Base-by-base conservation (phyloP, 2,329 filamentous ascomycete genomes). In the Hirsutella minnesotensis region DNA sequence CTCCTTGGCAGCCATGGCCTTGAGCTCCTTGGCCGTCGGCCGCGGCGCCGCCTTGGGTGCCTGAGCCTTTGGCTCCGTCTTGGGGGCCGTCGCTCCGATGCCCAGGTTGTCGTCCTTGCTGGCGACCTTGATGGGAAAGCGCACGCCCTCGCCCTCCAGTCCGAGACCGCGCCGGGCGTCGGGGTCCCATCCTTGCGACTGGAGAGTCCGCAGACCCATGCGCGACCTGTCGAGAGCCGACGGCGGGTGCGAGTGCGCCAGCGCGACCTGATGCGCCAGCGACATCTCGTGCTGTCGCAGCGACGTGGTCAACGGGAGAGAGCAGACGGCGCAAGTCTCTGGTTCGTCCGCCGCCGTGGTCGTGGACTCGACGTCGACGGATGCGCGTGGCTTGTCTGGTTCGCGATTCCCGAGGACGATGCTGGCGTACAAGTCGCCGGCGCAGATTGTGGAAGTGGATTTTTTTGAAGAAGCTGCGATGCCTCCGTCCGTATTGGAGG, bases 51-150 rank as follows among this genome's bases (percentile, higher is more conserved):
- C 69, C 60, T 51, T 67, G 66, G 16, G 16, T 4, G 19, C 19
- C 36, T 16, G 9, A 21, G 21, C 18, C 36, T 22, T 29, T 10
- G 37, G n/a, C 22, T 15, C 10, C 5, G 53, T 65, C 37, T 29
- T 18, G 1, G 33, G 37, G 9, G 68, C 53, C 22, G 58, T 49
- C 4, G 73, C 68, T 0, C 88, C 87, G 21, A 95, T 61, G 0
- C 89, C 90, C 8, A 83, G 65, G 3, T 75, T 87, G 56, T 90
- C 78, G 36, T 80, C 73, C 62, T 95, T 95, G 43, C 73, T 66
- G 45, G 70, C 73, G 1, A 76, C 67, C 56, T 87, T 87, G 48
- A 95, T 69, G 1, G 89, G 89, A 49, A 79, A 81, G 34, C 81
- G 70, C 46, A 86, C 81, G 3, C 89, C 89, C 50, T 83, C 76